A percentile compares a stretch with the other conserved stretches of the same genome.
Evolutionary conservation across 306 rosid genomes (phyloP).

Genomic region (Sicyos edulis): DNA sequence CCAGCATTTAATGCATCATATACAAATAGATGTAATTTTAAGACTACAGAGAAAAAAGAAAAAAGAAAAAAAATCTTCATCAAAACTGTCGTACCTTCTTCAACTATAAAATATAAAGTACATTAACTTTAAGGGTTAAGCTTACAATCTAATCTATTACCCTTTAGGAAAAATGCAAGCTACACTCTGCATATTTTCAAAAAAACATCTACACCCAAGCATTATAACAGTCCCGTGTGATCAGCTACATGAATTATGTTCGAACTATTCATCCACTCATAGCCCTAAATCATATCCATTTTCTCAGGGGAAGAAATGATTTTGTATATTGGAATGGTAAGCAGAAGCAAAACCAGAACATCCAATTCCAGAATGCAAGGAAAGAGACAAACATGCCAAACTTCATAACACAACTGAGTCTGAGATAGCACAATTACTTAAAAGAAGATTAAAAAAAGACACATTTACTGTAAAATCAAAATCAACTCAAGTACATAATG

Average conservation of each 20-base stretch:
- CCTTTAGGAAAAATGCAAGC: not conserved
- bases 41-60: not conserved
- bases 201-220: not conserved
- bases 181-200: too few species aligned
- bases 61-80: too few species aligned
- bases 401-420: not conserved
- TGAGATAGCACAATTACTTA: not conserved
- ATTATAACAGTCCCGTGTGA: not conserved
- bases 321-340: not conserved
- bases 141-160: not conserved
- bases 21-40: not conserved
- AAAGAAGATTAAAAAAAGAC: slow-evolving; percentile 5
- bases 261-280: not conserved
- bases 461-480: not conserved
- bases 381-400: not conserved
- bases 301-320: not conserved
- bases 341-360: not conserved
- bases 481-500: not conserved
- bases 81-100: not conserved
- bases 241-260: not conserved
- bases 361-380: not conserved
- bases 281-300: slow-evolving; percentile 1
- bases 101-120: not conserved
- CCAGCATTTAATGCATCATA: slow-evolving; percentile 11
- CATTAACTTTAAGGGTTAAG: not conserved